phyloP scores from a whole-genome alignment of 1,284 basidiomycete genomes.

The Tilletia horrida region DNA sequence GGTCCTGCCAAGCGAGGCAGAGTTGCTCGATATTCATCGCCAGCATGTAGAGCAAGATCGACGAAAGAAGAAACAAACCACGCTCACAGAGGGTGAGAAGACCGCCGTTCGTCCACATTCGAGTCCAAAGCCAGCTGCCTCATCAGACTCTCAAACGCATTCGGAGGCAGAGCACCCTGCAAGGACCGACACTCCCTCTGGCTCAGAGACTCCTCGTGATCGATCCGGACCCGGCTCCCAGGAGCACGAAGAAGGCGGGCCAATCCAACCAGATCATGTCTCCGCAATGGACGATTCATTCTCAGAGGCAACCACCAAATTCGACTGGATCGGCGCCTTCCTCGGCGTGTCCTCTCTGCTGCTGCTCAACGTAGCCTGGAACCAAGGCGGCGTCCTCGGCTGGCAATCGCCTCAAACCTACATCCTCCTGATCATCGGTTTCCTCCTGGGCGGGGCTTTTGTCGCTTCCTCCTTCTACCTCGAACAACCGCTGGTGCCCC shows the following conservation, averaged over 20 bases:
- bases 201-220: too few relatives aligned
- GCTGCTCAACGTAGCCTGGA: slow-evolving; percentile 42
- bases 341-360: slow-evolving; percentile 35
- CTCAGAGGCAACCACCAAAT: background rate
- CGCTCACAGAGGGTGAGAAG: background rate
- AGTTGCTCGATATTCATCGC: slow-evolving; percentile 26
- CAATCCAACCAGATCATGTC: too few relatives aligned
- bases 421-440: slow-evolving; percentile 37
- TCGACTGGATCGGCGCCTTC: slow-evolving; percentile 36
- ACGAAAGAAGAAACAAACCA: background rate
- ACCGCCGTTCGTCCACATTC: background rate
- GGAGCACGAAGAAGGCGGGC: too few relatives aligned
- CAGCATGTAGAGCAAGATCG: slow-evolving; percentile 23
- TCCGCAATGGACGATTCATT: too few relatives aligned
- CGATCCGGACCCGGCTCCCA: too few relatives aligned
- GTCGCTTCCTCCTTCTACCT: slow-evolving; percentile 27
- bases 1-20: slow-evolving; percentile 33
- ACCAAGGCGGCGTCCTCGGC: slow-evolving; percentile 41
- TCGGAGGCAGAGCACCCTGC: too few relatives aligned
- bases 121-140: too few relatives aligned
- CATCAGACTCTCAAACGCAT: too few relatives aligned
- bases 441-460: slow-evolving; percentile 32
- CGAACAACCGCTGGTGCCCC: slow-evolving; percentile 33
- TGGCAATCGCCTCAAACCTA: slow-evolving; percentile 38
- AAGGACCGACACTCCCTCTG: too few relatives aligned